Conservation (phyloP, 805 yeast genomes). For the Kodamaea fukazawae region DNA sequence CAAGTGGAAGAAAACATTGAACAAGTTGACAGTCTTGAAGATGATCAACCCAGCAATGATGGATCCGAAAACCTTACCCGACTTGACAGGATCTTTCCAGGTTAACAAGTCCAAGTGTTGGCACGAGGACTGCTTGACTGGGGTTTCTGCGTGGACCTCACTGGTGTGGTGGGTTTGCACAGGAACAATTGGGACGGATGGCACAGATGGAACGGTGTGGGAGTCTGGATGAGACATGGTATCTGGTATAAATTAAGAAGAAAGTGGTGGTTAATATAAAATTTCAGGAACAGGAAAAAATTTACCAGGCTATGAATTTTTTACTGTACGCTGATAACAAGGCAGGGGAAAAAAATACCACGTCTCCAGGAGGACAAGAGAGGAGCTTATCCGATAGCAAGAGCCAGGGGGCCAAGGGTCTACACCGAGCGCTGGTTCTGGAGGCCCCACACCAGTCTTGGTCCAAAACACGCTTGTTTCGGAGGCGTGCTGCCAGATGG, state of each 20-base stretch:
- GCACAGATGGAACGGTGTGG: slow-evolving; percentile 3
- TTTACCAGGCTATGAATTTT: too few relatives aligned
- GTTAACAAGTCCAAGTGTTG: slow-evolving; percentile 44
- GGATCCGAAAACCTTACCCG: slow-evolving; percentile 74
- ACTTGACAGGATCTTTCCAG: slow-evolving; percentile 72
- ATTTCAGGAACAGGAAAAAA: not conserved
- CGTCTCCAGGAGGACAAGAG: too few relatives aligned
- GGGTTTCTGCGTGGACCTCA: slow-evolving; percentile 2
- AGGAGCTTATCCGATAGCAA: too few relatives aligned
- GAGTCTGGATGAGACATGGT: too few relatives aligned
- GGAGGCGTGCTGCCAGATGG: too few relatives aligned
- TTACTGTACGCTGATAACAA: too few relatives aligned
- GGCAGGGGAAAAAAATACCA: too few relatives aligned
- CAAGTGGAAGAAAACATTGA: slow-evolving; percentile 59
- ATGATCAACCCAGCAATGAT: slow-evolving; percentile 53
- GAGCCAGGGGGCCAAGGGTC: too few relatives aligned
- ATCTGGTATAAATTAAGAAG: not conserved
- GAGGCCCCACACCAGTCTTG: too few relatives aligned
- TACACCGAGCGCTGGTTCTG: too few relatives aligned
- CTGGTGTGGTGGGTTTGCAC: slow-evolving; percentile 5
- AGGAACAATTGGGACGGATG: slow-evolving; percentile 10
- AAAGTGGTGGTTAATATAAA: slow-evolving; percentile 1
- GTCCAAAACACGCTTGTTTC: too few relatives aligned
- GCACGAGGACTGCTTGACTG: slow-evolving; percentile 1
- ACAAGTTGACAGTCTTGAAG: slow-evolving; percentile 60